phyloP scores from a whole-genome alignment of 148 eudicot genomes.

The Hydrangea macrophylla region DNA sequence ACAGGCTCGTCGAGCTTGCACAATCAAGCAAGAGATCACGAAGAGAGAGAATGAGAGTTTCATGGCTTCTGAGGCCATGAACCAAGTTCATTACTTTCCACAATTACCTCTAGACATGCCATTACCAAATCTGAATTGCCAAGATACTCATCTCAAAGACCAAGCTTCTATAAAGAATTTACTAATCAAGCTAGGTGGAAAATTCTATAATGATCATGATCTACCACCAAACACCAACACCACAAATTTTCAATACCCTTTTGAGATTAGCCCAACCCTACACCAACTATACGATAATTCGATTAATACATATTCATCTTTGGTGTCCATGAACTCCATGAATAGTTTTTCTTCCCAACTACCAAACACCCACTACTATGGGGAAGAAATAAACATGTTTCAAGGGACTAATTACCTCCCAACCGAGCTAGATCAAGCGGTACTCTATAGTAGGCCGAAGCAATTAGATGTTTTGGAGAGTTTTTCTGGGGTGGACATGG shows the following conservation, averaged over 20 bases:
- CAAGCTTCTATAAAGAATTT: slow-evolving; percentile 27
- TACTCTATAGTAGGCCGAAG: no score
- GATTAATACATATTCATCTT: slow-evolving; percentile 11
- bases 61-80: slow-evolving; percentile 24
- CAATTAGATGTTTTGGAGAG: slow-evolving; percentile 39
- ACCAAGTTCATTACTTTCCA: slow-evolving; percentile 32
- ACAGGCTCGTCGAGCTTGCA: slow-evolving; percentile 20
- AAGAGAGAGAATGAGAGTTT: slow-evolving; percentile 30
- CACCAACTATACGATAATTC: slow-evolving; percentile 25
- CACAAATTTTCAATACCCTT: slow-evolving; percentile 16
- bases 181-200: slow-evolving; percentile 24
- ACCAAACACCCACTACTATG: slow-evolving; percentile 5
- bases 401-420: slow-evolving; percentile 30
- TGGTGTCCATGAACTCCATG: slow-evolving; percentile 14
- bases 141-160: slow-evolving; percentile 3
- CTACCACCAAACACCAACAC: slow-evolving; percentile 13
- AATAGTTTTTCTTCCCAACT: slow-evolving; percentile 15
- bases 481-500: slow-evolving; percentile 25
- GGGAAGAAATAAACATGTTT: slow-evolving; percentile 6
- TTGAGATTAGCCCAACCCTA: slow-evolving; percentile 14
- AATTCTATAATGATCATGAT: slow-evolving; percentile 15
- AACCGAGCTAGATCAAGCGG: no score
- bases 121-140: slow-evolving; percentile 12
- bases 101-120: slow-evolving; percentile 18
- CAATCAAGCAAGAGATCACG: slow-evolving; percentile 42